Evolutionary conservation across 2,329 filamentous ascomycete species (phyloP).

Genomic region (Nigrograna mackinnonii): DNA sequence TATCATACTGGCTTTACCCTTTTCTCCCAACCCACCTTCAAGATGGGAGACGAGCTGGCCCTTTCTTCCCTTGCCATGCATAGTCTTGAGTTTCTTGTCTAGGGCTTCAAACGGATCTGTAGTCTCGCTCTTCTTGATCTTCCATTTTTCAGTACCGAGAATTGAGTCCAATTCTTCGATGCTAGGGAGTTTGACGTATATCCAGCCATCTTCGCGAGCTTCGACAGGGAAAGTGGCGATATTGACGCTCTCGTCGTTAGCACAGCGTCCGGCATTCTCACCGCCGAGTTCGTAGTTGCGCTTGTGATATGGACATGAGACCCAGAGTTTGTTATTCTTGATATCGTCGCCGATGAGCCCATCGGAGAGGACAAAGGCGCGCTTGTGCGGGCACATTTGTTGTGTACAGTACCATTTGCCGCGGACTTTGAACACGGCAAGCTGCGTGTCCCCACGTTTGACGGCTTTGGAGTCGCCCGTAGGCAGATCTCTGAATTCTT

Average conservation of each 20-base stretch:
- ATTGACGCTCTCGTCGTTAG: constrained; percentile 73
- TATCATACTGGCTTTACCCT: constrained; percentile 47
- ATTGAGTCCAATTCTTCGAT: constrained; percentile 79
- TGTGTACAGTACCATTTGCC: constrained; percentile 84
- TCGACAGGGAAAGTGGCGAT: constrained; percentile 84
- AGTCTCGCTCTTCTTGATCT: constrained; percentile 72
- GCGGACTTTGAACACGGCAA: constrained; percentile 82
- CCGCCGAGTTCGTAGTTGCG: constrained; percentile 80
- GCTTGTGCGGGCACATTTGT: constrained; percentile 94
- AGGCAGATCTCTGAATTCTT: constrained; percentile 69
- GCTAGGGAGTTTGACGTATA: constrained; percentile 81
- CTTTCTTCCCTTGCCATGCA: constrained; percentile 57
- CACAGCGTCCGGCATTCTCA: constrained; percentile 68
- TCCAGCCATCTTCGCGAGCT: constrained; percentile 72
- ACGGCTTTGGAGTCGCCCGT: constrained; percentile 77
- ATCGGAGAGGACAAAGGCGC: constrained; percentile 86
- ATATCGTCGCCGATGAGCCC: constrained; percentile 75
- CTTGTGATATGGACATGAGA: constrained; percentile 88
- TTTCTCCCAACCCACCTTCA: constrained; percentile 46
- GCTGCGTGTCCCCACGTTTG: constrained; percentile 86
- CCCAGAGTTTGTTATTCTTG: constrained; percentile 70
- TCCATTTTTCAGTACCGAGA: constrained; percentile 78
- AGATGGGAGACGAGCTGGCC: constrained; percentile 49
- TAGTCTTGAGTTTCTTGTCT: constrained; percentile 57
- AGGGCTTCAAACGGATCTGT: constrained; percentile 58